A percentile compares a stretch with the other conserved stretches of the same genome.
Evolutionary conservation across 352 stramenopile genomes (phyloP).

Genomic region (Discostella stelligera): DNA sequence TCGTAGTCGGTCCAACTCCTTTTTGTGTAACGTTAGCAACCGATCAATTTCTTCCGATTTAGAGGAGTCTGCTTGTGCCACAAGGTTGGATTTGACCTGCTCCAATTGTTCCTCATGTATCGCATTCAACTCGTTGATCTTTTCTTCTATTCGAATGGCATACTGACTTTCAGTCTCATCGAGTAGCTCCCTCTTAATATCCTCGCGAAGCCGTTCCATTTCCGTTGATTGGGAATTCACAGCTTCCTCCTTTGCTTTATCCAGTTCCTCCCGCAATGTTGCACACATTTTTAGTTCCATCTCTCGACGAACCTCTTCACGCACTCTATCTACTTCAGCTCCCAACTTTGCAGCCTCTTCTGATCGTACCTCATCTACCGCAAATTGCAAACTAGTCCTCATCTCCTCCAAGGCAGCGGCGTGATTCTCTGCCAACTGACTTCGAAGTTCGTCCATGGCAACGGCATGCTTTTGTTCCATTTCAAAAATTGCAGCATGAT

Average conservation of each 20-base stretch:
- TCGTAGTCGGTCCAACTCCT: slow-evolving; percentile 14
- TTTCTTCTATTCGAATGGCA: slow-evolving; percentile 40
- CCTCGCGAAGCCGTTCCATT: slow-evolving; percentile 47
- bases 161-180: slow-evolving; percentile 49
- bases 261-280: slow-evolving; percentile 17
- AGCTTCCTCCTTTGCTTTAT: slow-evolving; percentile 26
- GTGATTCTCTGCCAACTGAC: slow-evolving; percentile 24
- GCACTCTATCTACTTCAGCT: slow-evolving; percentile 33
- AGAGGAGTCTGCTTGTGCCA: slow-evolving; percentile 30
- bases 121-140: slow-evolving; percentile 47
- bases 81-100: slow-evolving; percentile 39
- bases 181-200: slow-evolving; percentile 39
- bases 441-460: slow-evolving; percentile 28
- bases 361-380: slow-evolving; percentile 24
- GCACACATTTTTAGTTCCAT: slow-evolving; percentile 11
- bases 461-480: slow-evolving; percentile 46
- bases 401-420: slow-evolving; percentile 29
- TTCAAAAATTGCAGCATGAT: slow-evolving; percentile 22
- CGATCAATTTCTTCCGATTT: slow-evolving; percentile 42
- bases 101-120: slow-evolving; percentile 47
- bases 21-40: slow-evolving; percentile 23
- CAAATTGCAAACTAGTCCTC: slow-evolving; percentile 35
- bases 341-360: slow-evolving; percentile 30
- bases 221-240: slow-evolving; percentile 11
- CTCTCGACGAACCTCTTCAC: slow-evolving; percentile 20